phyloP scores from a whole-genome alignment of 345 rosid genomes.

The Eucalyptus sideroxylon region DNA sequence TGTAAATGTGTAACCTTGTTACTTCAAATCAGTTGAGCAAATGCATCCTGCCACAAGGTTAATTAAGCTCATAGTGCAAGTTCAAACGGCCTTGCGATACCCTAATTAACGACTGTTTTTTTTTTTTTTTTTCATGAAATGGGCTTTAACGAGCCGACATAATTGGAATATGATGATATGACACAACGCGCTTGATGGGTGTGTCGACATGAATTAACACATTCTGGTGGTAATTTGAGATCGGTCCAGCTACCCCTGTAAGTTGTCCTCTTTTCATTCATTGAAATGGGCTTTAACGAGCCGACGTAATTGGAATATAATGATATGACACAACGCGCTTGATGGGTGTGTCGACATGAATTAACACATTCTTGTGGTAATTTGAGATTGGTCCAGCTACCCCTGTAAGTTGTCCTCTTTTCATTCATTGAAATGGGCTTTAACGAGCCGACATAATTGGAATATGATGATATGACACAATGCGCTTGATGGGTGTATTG shows the following conservation, averaged over 20 bases:
- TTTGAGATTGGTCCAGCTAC: not conserved
- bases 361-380: not conserved
- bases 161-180: not conserved
- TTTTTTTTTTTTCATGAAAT: not conserved
- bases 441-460: not conserved
- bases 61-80: not conserved
- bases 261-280: not conserved
- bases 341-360: not conserved
- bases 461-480: not conserved
- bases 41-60: not conserved
- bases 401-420: not conserved
- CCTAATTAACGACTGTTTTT: not conserved
- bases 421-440: not conserved
- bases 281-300: not conserved
- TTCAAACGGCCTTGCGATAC: not conserved
- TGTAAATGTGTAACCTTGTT: not conserved
- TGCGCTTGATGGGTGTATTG: not conserved
- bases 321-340: fast-evolving
- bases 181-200: not conserved
- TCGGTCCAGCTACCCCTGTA: not conserved
- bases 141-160: not conserved
- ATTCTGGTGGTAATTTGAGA: not conserved
- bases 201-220: not conserved
- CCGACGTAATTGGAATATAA: not conserved
- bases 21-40: not conserved